Evolutionary conservation across 495 filamentous ascomycete genomes (phyloP).

Genomic region (Arthonia radiata): DNA sequence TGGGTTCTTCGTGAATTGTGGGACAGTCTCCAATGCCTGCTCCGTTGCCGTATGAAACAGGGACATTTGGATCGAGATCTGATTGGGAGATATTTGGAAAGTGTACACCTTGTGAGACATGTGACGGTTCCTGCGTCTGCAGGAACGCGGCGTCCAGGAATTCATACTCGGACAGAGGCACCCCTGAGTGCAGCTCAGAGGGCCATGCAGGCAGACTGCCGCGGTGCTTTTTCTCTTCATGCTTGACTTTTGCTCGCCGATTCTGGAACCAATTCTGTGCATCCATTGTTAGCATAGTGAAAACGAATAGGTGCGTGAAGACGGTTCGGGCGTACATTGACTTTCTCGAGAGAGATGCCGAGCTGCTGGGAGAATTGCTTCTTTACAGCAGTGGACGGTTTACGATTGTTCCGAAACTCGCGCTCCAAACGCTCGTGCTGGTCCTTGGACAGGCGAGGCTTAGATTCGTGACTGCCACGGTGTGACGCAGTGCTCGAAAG

Average conservation of each 20-base stretch:
- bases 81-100: too few species aligned
- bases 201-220: too few species aligned
- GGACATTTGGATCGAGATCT: too few species aligned
- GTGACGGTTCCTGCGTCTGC: too few species aligned
- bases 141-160: too few species aligned
- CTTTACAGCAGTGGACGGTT: slow-evolving; percentile 54
- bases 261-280: slow-evolving; percentile 81
- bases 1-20: too few species aligned
- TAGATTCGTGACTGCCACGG: neutral
- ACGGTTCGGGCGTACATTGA: slow-evolving; percentile 47
- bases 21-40: too few species aligned
- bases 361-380: slow-evolving; percentile 47
- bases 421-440: slow-evolving; percentile 55
- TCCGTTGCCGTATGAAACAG: too few species aligned
- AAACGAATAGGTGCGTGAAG: too few species aligned
- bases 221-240: slow-evolving; percentile 46
- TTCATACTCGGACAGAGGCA: too few species aligned
- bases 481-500: neutral
- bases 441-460: slow-evolving; percentile 51
- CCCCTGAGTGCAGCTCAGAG: too few species aligned
- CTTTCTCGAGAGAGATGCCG: slow-evolving; percentile 45
- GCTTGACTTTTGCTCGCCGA: slow-evolving; percentile 59
- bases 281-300: slow-evolving; percentile 1
- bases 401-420: slow-evolving; percentile 50
- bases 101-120: too few species aligned